Evolutionary conservation across 1,284 basidiomycete genomes (phyloP), one percentile per base, ranked within the genome.

Genomic region (Gomphus sp.): DNA sequence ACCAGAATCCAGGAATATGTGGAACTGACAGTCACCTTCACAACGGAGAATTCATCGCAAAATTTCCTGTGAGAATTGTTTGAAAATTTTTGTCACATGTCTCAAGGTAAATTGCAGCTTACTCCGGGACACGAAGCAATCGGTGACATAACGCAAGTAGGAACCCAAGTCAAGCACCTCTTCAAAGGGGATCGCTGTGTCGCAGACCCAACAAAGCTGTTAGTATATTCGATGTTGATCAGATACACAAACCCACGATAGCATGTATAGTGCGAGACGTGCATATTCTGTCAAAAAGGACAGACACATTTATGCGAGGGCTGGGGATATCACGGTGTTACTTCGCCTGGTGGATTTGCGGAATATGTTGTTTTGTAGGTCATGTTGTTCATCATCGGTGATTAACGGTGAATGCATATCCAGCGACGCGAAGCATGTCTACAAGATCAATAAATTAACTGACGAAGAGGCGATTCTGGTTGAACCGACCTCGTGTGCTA

Each of bases 101-200:
- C 43, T 18, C 12, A 16, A 44, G 14, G 18, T 6, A 22, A 25
- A 10, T 31, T 18, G 45, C 65, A 78, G 73, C 74, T 81, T 43
- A 79, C 81, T 55, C 80, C 81, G 31, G 81, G 81, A 44, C 81
- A 83, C 68, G 82, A 83, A 70, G 77, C 77, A 45, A 77, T 83
- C 58, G 82, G 82, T 31, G 73, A 69, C 39, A 69, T 85, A 58
- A 75, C 76, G 39, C 72, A 75, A 60, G 70, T 78, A 56, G 82
- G 82, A 49, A 76, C 78, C 67, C 74, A 81, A 61, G 81, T 84
- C 58, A 74, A 73, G 57, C 74, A 74, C 52, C 79, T 86, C 67
- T 62, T 71, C 31, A 64, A 76, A 33, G 84, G 84, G 54, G 82
- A 85, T 70, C 76, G 81, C 54, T 74, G 79, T 63, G 82, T 80